Conservation (phyloP, 345 rosid genomes). For the Brassica juncea region DNA sequence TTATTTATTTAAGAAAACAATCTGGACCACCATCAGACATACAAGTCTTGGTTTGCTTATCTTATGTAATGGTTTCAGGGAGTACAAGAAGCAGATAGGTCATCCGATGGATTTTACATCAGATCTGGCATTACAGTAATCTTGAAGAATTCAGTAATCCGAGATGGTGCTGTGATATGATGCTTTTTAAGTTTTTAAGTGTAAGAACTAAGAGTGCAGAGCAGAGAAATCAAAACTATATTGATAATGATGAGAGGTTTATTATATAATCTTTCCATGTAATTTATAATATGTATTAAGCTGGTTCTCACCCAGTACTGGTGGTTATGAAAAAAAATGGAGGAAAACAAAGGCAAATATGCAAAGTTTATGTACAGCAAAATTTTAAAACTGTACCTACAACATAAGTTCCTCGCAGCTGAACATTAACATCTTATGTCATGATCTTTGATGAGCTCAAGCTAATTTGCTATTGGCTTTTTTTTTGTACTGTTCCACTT, state of each 20-base stretch:
- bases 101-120: slow-evolving; percentile 81
- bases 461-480: slow-evolving; percentile 14
- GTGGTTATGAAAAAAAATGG: slow-evolving; percentile 7
- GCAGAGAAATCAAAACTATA: slow-evolving; percentile 6
- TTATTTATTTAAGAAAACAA: neutral
- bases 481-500: slow-evolving; percentile 15
- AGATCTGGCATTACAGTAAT: slow-evolving; percentile 73
- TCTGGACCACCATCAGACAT: neutral
- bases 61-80: slow-evolving; percentile 49
- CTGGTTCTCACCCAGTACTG: neutral
- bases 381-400: slow-evolving; percentile 28
- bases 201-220: slow-evolving; percentile 30
- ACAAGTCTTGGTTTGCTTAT: slow-evolving; percentile 9
- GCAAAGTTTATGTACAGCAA: neutral
- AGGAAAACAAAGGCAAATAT: slow-evolving; percentile 4
- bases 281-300: neutral
- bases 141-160: slow-evolving; percentile 61
- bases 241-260: slow-evolving; percentile 10
- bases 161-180: slow-evolving; percentile 72
- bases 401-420: slow-evolving; percentile 57
- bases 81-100: slow-evolving; percentile 84
- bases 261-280: slow-evolving; percentile 8
- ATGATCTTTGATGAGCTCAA: neutral
- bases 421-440: slow-evolving; percentile 49
- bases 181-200: slow-evolving; percentile 22